These are phyloP conservation scores for Halocafeteria seosinensis DNA, from an alignment of 108 stramenopile genomes.

Conservation along the genomic window DNA sequence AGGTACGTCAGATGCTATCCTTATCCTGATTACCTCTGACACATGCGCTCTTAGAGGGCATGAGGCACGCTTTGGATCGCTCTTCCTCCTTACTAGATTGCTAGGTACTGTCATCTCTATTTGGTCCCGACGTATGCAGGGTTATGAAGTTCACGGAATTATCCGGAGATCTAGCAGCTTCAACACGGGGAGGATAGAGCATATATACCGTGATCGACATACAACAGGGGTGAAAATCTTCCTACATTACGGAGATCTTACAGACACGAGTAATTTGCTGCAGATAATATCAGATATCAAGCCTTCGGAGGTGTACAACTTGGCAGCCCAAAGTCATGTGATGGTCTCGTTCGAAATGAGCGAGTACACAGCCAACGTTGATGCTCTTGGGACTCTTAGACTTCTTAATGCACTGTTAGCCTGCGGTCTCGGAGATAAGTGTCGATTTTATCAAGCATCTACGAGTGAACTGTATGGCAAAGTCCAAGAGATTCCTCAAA, in stretches of 20 bases:
- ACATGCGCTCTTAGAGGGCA: slow-evolving; percentile 70
- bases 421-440: slow-evolving; percentile 36
- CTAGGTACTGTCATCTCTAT: background rate
- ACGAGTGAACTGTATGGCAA: slow-evolving; percentile 95
- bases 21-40: no score
- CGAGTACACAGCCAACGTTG: slow-evolving; percentile 94
- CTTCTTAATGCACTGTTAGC: slow-evolving; percentile 94
- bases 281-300: slow-evolving; percentile 60
- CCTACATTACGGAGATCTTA: slow-evolving; percentile 94
- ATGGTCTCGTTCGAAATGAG: slow-evolving; percentile 98
- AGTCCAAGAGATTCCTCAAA: slow-evolving; percentile 89
- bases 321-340: slow-evolving; percentile 98
- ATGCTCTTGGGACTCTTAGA: slow-evolving; percentile 90
- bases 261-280: slow-evolving; percentile 89
- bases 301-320: slow-evolving; percentile 92
- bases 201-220: slow-evolving; percentile 86
- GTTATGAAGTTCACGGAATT: slow-evolving; percentile 72
- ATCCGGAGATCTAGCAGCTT: slow-evolving; percentile 91
- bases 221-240: slow-evolving; percentile 78
- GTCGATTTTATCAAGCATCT: slow-evolving; percentile 85
- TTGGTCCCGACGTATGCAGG: background rate
- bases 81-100: background rate
- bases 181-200: slow-evolving; percentile 96
- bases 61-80: background rate
- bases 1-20: slow-evolving; percentile 34